Percentiles rank a stretch among this genome's conserved stretches.
Evolutionary conservation across 768 basidiomycete genomes (phyloP).

Genomic region (Amanita exitialis): DNA sequence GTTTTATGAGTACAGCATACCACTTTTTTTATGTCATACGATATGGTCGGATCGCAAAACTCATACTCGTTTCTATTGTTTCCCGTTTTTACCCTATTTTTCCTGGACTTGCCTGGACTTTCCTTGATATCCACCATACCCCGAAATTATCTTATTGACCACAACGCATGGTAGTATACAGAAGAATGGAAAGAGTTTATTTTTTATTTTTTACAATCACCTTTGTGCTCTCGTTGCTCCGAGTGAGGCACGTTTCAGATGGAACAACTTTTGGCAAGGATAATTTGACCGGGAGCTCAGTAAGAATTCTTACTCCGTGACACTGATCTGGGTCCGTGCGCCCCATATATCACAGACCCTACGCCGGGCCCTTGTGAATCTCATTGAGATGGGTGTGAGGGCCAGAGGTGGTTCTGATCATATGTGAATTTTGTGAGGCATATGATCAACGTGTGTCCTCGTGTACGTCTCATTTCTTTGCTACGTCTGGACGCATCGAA

Average conservation of each 20-base stretch:
- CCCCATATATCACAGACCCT: not conserved
- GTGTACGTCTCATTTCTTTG: no score
- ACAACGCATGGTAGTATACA: not conserved
- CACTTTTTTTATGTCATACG: not conserved
- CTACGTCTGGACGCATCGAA: no score
- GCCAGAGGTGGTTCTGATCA: no score
- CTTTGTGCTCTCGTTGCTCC: not conserved
- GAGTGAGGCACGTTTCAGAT: no score
- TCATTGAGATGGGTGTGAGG: no score
- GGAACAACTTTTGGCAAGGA: no score
- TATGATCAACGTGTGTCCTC: no score
- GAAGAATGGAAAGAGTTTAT: not conserved
- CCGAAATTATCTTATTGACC: constrained; percentile 1
- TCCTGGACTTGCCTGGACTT: not conserved
- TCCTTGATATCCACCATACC: not conserved
- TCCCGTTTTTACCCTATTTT: not conserved
- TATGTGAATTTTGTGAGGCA: no score
- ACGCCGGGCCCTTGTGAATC: no score
- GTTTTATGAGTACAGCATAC: not conserved
- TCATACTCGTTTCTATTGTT: not conserved
- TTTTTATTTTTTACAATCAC: no score
- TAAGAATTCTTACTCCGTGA: not conserved
- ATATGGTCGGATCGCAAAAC: not conserved
- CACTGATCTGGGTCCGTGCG: not conserved
- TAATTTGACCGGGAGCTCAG: no score